A percentile compares a stretch with the other conserved stretches of the same genome.
Conservation (phyloP, 306 rosid genomes). For the Gillenia trifoliata region DNA sequence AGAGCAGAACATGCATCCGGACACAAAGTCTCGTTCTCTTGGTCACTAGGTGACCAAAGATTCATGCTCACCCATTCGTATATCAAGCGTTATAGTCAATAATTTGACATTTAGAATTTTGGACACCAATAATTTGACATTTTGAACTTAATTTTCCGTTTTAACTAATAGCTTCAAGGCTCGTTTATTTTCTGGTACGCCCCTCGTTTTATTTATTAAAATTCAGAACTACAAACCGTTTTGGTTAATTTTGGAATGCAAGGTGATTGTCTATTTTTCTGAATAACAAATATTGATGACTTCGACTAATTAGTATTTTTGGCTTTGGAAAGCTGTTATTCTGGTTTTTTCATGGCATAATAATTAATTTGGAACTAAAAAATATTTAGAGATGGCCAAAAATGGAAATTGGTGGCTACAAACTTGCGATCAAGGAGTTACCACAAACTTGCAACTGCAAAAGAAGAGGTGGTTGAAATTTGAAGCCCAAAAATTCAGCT, state of each 20-base stretch:
- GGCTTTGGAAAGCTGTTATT: neutral
- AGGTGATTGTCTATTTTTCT: neutral
- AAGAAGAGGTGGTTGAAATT: slow-evolving; percentile 3
- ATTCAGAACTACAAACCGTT: neutral
- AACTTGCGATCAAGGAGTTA: neutral
- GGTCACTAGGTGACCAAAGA: too few relatives aligned
- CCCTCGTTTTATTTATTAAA: too few relatives aligned
- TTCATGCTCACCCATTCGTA: too few relatives aligned
- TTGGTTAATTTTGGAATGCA: neutral
- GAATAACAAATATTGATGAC: neutral
- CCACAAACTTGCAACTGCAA: slow-evolving; percentile 25
- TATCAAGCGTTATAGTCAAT: too few relatives aligned
- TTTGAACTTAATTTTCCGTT: neutral
- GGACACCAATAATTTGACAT: neutral
- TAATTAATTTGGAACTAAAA: neutral
- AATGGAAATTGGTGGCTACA: slow-evolving; percentile 18
- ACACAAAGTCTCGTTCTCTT: too few relatives aligned
- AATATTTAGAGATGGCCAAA: neutral
- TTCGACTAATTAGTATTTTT: too few relatives aligned
- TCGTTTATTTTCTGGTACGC: neutral
- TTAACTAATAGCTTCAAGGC: neutral
- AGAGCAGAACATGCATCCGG: too few relatives aligned
- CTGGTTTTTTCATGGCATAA: neutral
- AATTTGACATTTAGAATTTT: too few relatives aligned
- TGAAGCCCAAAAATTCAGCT: slow-evolving; percentile 10